Evolutionary conservation across 2,329 filamentous ascomycete species (phyloP), one percentile per base, ranked within the genome.

Genomic region (Aureobasidium musti): DNA sequence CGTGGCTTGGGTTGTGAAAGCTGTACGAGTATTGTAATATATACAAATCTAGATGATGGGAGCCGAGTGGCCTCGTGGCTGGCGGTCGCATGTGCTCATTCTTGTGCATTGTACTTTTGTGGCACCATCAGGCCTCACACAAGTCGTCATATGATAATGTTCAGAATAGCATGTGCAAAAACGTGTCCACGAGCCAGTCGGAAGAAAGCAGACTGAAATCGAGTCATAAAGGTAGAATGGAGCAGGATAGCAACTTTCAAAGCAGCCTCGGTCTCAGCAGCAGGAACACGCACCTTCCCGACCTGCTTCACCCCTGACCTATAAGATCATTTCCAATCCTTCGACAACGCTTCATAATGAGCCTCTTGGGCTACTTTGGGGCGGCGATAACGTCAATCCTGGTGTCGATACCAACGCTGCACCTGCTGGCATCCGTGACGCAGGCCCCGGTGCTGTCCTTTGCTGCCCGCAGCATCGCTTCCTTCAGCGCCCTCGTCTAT

Each of bases 381-480:
- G 68, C 73, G 65, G 70, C 70, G 59, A 54, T 72, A 45, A 68
- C 69, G 66, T 70, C 71, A 64, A 61, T 72, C 68, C 63, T 75
- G 65, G 59, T 68, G 53, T 68, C 67, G 30, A 71, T 74, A 69
- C 67, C 73, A 61, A 72, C 73, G 50, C 72, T 79, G 21, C 73
- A 77, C 43, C 68, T 72, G 45, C 77, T 81, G 35, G 69, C 76
- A 53, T 69, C 77, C 47, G 71, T 77, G 64, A 74, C 75, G 57
- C 68, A 74, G 21, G 65, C 74, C 5, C 76, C 76, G 53, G 68
- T 76, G 14, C 71, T 78, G 63, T 85, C 83, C 75, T 94, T 91
- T 79, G 84, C 83, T 72, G 90, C 89, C 71, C 90, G 91, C 75
- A 79, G 83, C 67, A 70, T 82, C 61, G 79, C 80, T 19, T 79